Conservation (phyloP, 1,284 basidiomycete genomes). For the Ustilago lituana region DNA sequence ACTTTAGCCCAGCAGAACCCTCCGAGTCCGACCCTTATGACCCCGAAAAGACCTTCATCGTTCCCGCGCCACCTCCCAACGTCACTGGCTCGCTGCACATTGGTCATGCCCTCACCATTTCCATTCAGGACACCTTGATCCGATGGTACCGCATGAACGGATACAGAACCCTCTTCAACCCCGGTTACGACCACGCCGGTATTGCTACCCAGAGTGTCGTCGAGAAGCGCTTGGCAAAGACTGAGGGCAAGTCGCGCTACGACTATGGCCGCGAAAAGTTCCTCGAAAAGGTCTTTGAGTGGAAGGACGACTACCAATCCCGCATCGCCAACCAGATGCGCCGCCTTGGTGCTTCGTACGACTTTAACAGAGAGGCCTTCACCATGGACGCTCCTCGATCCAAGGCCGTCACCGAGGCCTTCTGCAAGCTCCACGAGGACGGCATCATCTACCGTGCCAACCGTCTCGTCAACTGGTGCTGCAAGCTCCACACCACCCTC, state of each 20-base stretch:
- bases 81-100: conserved; percentile 97
- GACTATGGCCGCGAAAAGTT: conserved; percentile 94
- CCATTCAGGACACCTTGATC: conserved; percentile 82
- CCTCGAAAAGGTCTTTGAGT: conserved; percentile 89
- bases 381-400: conserved; percentile 80
- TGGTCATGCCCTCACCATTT: conserved; percentile 91
- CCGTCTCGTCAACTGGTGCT: conserved; percentile 98
- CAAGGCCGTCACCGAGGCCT: conserved; percentile 89
- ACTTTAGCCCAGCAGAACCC: conserved; percentile 78
- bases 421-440: conserved; percentile 90
- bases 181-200: conserved; percentile 98
- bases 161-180: conserved; percentile 87
- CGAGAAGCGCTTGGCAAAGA: conserved; percentile 89
- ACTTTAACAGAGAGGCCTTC: conserved; percentile 93
- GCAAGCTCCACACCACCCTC: conserved; percentile 91
- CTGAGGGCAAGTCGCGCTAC: conserved; percentile 84
- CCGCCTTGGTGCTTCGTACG: conserved; percentile 90
- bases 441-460: conserved; percentile 96
- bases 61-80: conserved; percentile 95
- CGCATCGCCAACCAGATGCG: conserved; percentile 90
- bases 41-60: conserved; percentile 75
- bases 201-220: conserved; percentile 99
- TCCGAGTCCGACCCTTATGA: conserved; percentile 63
- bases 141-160: conserved; percentile 78
- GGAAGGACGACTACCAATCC: conserved; percentile 96